phyloP scores from a whole-genome alignment of 2,329 filamentous ascomycete species.

The Fusarium subglutinans region DNA sequence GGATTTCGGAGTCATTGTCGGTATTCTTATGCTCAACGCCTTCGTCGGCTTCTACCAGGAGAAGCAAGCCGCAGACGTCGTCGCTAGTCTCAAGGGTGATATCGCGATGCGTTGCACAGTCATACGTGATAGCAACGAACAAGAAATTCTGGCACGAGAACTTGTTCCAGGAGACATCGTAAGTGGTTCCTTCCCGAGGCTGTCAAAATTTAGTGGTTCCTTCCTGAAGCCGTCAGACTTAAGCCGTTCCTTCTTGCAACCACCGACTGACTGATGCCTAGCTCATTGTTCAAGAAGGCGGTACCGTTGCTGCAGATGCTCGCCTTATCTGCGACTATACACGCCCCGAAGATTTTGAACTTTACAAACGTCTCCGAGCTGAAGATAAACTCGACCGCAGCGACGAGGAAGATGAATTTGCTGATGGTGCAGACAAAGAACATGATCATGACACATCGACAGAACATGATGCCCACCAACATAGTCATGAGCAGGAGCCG shows the following conservation, averaged over 20 bases:
- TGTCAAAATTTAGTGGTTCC: not conserved
- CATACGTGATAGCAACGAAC: conserved; percentile 7
- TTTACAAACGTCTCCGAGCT: conserved; percentile 21
- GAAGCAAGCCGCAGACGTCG: conserved; percentile 26
- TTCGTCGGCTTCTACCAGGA: conserved; percentile 31
- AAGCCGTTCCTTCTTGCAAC: not conserved
- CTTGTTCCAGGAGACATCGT: conserved; percentile 20
- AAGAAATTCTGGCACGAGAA: conserved; percentile 21
- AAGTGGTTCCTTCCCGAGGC: not conserved
- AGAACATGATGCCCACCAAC: not conserved
- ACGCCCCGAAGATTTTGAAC: conserved; percentile 26
- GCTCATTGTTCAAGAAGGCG: conserved; percentile 28
- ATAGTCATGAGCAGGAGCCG: not conserved
- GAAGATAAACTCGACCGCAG: conserved; percentile 27
- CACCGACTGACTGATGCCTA: not conserved
- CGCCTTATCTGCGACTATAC: conserved; percentile 25
- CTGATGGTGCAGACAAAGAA: conserved; percentile 4
- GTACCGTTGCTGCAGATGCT: conserved; percentile 20
- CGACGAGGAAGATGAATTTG: conserved; percentile 22
- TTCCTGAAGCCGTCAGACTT: not conserved
- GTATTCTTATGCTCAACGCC: conserved; percentile 27
- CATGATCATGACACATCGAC: not conserved
- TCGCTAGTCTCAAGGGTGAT: conserved; percentile 26
- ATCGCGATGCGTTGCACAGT: conserved; percentile 30
- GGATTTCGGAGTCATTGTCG: conserved; percentile 25